phyloP scores from a whole-genome alignment of 1,139 yeast species.

The Arxiozyma bovina region DNA sequence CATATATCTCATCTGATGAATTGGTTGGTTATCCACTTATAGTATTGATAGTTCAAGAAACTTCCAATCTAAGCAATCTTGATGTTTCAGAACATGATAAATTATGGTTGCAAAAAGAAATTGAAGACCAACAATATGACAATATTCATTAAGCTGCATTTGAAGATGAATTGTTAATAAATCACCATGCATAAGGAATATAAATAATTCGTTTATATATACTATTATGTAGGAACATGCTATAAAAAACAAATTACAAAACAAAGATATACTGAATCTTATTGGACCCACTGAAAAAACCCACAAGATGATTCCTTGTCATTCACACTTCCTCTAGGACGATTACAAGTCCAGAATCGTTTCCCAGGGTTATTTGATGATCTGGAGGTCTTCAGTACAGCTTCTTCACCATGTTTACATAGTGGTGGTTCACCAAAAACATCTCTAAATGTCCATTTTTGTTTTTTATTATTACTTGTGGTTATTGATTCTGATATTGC shows the following conservation, averaged over 20 bases:
- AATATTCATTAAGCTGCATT: neutral
- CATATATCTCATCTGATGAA: slow-evolving; percentile 26
- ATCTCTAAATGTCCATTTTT: slow-evolving; percentile 8
- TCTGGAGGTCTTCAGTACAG: slow-evolving; percentile 43
- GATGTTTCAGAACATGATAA: slow-evolving; percentile 19
- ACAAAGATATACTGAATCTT: neutral
- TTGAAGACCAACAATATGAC: slow-evolving; percentile 18
- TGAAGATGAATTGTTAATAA: neutral
- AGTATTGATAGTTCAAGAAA: slow-evolving; percentile 15
- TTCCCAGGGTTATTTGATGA: slow-evolving; percentile 42
- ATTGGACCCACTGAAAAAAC: slow-evolving; percentile 34
- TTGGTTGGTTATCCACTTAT: slow-evolving; percentile 23
- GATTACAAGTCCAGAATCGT: slow-evolving; percentile 53
- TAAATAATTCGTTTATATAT: neutral
- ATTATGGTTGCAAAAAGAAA: slow-evolving; percentile 23
- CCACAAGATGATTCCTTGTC: slow-evolving; percentile 32
- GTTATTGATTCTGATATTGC: neutral
- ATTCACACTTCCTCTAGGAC: slow-evolving; percentile 29
- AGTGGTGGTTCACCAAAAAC: slow-evolving; percentile 37
- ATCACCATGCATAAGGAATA: neutral
- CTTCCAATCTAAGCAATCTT: slow-evolving; percentile 11
- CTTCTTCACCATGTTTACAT: slow-evolving; percentile 44
- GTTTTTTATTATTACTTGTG: neutral
- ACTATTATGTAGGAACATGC: neutral
- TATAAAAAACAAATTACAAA: neutral